phyloP scores from a whole-genome alignment of 106 monocot genomes.

The Cymbidium sinense region DNA sequence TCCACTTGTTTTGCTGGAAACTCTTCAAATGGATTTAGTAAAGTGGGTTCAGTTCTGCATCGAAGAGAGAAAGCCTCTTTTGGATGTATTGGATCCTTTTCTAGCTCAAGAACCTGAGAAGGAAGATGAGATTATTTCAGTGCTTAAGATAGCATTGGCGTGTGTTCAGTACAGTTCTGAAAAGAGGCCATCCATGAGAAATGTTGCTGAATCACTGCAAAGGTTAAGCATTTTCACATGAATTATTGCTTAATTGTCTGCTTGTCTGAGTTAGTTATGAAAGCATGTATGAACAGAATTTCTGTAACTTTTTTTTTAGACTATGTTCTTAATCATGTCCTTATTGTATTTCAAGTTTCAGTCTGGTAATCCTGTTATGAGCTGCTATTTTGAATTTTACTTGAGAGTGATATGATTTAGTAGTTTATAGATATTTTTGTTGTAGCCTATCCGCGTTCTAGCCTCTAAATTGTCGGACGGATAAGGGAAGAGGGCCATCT shows the following conservation, averaged over 20 bases:
- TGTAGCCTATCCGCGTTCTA: too few species aligned
- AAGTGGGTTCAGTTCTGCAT: slow-evolving; percentile 64
- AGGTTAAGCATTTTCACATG: slow-evolving; percentile 12
- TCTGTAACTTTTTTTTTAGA: too few species aligned
- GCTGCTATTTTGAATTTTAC: too few species aligned
- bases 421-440: too few species aligned
- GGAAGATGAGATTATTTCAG: slow-evolving; percentile 67
- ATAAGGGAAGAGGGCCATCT: too few species aligned
- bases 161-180: slow-evolving; percentile 67
- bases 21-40: slow-evolving; percentile 45
- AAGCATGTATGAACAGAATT: too few species aligned
- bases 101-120: slow-evolving; percentile 33
- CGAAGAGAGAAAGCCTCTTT: slow-evolving; percentile 55
- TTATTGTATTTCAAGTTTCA: too few species aligned
- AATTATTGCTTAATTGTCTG: neutral
- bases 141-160: slow-evolving; percentile 62
- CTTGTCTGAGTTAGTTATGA: too few species aligned
- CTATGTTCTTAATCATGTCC: too few species aligned
- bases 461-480: too few species aligned
- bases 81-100: slow-evolving; percentile 45
- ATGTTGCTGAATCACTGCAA: slow-evolving; percentile 42
- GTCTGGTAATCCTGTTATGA: too few species aligned
- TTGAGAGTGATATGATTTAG: too few species aligned
- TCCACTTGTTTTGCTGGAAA: slow-evolving; percentile 44
- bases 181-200: slow-evolving; percentile 60